Evolutionary conservation across 2,329 filamentous ascomycete genomes (phyloP).

Genomic region (Diaporthe nobilis): DNA sequence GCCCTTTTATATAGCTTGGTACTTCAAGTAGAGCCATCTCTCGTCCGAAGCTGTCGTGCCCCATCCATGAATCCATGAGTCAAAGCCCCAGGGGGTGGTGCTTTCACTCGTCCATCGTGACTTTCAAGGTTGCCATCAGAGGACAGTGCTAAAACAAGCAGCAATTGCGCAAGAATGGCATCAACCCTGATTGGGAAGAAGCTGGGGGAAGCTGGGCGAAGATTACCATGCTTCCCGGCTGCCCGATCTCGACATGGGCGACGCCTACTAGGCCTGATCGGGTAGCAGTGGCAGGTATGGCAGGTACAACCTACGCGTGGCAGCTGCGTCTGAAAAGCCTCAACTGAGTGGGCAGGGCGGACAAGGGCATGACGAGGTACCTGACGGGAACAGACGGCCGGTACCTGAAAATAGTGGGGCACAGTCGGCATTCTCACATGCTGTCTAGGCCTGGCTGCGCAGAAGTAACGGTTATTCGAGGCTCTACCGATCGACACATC

Average conservation of each 20-base stretch:
- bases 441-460: slow-evolving; percentile 1
- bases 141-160: slow-evolving; percentile 26
- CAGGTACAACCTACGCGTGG: neutral
- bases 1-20: slow-evolving; percentile 27
- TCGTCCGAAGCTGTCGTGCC: neutral
- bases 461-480: slow-evolving; percentile 32
- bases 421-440: slow-evolving; percentile 8
- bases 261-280: neutral
- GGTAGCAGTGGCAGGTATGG: slow-evolving; percentile 3
- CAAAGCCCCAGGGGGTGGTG: slow-evolving; percentile 17
- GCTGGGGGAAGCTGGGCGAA: slow-evolving; percentile 33
- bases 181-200: slow-evolving; percentile 33
- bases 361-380: slow-evolving; percentile 8
- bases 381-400: slow-evolving; percentile 33
- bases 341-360: neutral
- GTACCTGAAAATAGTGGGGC: slow-evolving; percentile 37
- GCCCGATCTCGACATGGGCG: slow-evolving; percentile 17
- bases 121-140: slow-evolving; percentile 27
- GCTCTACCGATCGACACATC: slow-evolving; percentile 12
- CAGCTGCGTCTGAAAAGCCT: neutral
- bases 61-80: slow-evolving; percentile 31
- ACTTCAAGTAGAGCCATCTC: neutral
- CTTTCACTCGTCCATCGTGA: slow-evolving; percentile 28
- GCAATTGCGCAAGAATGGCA: slow-evolving; percentile 35
- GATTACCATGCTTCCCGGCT: neutral